phyloP scores from a whole-genome alignment of 306 rosid species.

The Vachellia collinsii region DNA sequence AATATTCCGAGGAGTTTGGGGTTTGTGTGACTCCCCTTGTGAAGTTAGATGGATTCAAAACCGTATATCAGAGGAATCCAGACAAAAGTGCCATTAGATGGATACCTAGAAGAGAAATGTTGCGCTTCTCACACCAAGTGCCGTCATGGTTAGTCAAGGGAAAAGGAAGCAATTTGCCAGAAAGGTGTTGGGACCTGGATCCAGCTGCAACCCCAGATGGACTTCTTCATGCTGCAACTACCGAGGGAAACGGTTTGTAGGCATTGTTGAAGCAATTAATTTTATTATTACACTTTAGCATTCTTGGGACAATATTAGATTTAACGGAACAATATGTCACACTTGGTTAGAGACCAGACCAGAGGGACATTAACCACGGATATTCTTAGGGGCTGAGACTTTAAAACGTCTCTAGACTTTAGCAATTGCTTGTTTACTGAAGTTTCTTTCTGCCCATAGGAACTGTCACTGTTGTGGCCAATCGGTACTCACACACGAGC shows the following conservation, averaged over 20 bases:
- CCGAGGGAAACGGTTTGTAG: constrained; percentile 29
- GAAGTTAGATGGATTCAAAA: constrained; percentile 63
- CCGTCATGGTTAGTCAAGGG: constrained; percentile 57
- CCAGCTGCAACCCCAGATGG: constrained; percentile 81
- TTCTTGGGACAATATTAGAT: constrained; percentile 56
- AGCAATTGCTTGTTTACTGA: constrained; percentile 43
- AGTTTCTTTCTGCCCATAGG: constrained; percentile 1
- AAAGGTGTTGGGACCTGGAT: constrained; percentile 69
- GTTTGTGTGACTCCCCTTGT: constrained; percentile 61
- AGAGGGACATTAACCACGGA: constrained; percentile 44
- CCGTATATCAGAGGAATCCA: constrained; percentile 52
- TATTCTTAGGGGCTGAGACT: constrained; percentile 46
- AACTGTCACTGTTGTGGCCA: not conserved
- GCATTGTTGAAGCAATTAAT: constrained; percentile 25
- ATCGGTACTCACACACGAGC: not conserved
- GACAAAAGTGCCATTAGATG: constrained; percentile 53
- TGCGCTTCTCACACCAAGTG: constrained; percentile 20
- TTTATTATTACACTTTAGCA: constrained; percentile 38
- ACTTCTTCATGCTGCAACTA: constrained; percentile 55
- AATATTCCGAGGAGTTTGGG: constrained; percentile 68
- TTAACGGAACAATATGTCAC: constrained; percentile 68
- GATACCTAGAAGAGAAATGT: constrained; percentile 46
- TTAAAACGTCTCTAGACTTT: constrained; percentile 42
- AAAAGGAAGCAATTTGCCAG: constrained; percentile 51
- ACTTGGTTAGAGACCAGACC: constrained; percentile 58